A percentile compares a stretch with the other conserved stretches of the same genome.
Evolutionary conservation across 2,329 filamentous ascomycete genomes (phyloP).

Genomic region (Trichoderma arundinaceum): DNA sequence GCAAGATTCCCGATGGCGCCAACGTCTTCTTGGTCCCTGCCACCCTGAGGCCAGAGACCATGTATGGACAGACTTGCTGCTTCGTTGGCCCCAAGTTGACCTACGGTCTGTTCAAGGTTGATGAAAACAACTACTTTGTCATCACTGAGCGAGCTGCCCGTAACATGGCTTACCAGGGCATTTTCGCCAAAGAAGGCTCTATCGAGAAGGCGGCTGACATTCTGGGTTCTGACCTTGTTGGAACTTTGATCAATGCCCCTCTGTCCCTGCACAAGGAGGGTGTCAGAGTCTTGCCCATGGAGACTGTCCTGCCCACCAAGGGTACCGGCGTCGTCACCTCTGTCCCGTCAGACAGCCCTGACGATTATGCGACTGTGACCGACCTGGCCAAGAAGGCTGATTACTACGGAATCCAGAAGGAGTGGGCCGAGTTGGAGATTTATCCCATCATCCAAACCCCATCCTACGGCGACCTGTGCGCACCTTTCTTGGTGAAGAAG

Average conservation of each 20-base stretch:
- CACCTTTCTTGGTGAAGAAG: constrained; percentile 83
- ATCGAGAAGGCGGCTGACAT: constrained; percentile 77
- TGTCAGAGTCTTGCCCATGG: constrained; percentile 93
- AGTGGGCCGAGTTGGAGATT: constrained; percentile 93
- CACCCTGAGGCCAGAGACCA: constrained; percentile 92
- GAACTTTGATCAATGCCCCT: constrained; percentile 87
- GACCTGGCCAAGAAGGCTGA: constrained; percentile 95
- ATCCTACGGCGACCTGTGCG: constrained; percentile 82
- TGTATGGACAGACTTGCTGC: constrained; percentile 97
- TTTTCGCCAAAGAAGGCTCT: constrained; percentile 78
- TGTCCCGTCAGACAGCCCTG: constrained; percentile 90
- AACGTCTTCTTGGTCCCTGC: constrained; percentile 90
- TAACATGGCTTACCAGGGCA: constrained; percentile 95
- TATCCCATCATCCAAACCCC: constrained; percentile 89
- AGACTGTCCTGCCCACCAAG: constrained; percentile 87
- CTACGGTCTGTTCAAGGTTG: constrained; percentile 86
- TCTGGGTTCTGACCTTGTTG: constrained; percentile 78
- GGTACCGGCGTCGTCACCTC: constrained; percentile 96
- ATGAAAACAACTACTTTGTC: constrained; percentile 80
- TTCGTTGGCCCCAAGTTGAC: constrained; percentile 90
- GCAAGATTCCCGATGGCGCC: constrained; percentile 77
- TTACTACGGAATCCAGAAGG: constrained; percentile 94
- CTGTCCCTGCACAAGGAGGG: constrained; percentile 83
- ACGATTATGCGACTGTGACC: constrained; percentile 87
- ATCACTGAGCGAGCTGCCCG: constrained; percentile 83